Conservation (phyloP, 495 filamentous ascomycete species). For the Hypoxylon perforatum region DNA sequence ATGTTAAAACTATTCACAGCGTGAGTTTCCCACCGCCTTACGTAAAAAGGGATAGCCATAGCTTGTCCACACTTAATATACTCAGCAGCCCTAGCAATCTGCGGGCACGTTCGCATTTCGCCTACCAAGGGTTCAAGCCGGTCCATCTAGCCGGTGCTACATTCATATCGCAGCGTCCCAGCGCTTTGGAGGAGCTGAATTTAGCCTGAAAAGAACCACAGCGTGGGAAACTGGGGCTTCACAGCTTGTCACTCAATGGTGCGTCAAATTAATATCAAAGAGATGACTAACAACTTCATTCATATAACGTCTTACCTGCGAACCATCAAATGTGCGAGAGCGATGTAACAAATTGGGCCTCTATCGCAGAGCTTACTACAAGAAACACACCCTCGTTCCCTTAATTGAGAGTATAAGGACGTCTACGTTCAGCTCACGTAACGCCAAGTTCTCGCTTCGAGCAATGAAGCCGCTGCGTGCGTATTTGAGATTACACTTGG, state of each 20-base stretch:
- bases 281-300: slow-evolving; percentile 1
- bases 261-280: slow-evolving; percentile 7
- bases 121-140: neutral
- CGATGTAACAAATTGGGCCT: too few relatives aligned
- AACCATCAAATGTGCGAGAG: too few relatives aligned
- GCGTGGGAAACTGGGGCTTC: slow-evolving; percentile 23
- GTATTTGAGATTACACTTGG: neutral
- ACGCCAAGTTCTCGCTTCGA: slow-evolving; percentile 1
- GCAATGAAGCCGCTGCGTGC: neutral
- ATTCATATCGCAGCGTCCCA: slow-evolving; percentile 9
- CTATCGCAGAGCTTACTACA: neutral
- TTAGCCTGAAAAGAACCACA: slow-evolving; percentile 39
- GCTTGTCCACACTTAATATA: neutral
- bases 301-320: neutral
- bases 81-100: neutral
- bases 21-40: too few relatives aligned
- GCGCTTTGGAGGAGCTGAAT: slow-evolving; percentile 9
- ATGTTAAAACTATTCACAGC: too few relatives aligned
- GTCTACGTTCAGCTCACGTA: neutral
- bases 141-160: slow-evolving; percentile 7
- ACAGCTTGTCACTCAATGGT: slow-evolving; percentile 14
- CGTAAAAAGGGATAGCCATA: too few relatives aligned
- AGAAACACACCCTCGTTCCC: neutral
- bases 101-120: neutral
- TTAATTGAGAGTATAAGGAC: neutral